Conservation (phyloP, 1,139 yeast species). For the Suhomyces anneliseae region DNA sequence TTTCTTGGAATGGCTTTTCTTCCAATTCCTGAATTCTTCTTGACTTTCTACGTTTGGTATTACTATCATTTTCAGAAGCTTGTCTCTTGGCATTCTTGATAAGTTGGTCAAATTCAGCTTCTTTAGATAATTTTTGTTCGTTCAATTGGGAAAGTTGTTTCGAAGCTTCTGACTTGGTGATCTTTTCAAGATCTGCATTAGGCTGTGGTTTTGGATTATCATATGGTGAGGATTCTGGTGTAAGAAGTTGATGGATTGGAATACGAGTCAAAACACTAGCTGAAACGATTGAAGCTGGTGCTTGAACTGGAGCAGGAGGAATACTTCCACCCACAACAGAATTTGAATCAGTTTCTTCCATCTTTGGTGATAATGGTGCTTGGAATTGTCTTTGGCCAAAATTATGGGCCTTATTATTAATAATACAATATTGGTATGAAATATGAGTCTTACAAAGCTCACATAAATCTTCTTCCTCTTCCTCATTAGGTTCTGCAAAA, state of each 20-base stretch:
- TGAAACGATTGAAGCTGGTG: too few species aligned
- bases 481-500: conserved; percentile 19
- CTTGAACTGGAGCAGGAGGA: too few species aligned
- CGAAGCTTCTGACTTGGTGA: conserved; percentile 9
- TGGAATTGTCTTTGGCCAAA: conserved; percentile 15
- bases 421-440: conserved; percentile 38
- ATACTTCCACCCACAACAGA: too few species aligned
- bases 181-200: conserved; percentile 3
- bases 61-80: conserved; percentile 5
- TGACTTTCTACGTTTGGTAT: conserved; percentile 8
- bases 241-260: conserved; percentile 28
- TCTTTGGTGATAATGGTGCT: conserved; percentile 2
- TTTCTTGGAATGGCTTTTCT: conserved; percentile 5
- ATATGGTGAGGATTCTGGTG: conserved; percentile 40
- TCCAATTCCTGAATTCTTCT: conserved; percentile 7
- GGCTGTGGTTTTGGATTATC: conserved; percentile 10
- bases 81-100: conserved; percentile 12
- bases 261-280: conserved; percentile 4
- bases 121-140: conserved; percentile 1
- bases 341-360: neutral
- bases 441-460: conserved; percentile 42
- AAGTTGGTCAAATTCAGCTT: conserved; percentile 8
- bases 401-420: conserved; percentile 29
- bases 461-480: conserved; percentile 41
- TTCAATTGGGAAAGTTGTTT: conserved; percentile 4